phyloP scores from a whole-genome alignment of 2,329 filamentous ascomycete genomes.

The Leptographium flavum region DNA sequence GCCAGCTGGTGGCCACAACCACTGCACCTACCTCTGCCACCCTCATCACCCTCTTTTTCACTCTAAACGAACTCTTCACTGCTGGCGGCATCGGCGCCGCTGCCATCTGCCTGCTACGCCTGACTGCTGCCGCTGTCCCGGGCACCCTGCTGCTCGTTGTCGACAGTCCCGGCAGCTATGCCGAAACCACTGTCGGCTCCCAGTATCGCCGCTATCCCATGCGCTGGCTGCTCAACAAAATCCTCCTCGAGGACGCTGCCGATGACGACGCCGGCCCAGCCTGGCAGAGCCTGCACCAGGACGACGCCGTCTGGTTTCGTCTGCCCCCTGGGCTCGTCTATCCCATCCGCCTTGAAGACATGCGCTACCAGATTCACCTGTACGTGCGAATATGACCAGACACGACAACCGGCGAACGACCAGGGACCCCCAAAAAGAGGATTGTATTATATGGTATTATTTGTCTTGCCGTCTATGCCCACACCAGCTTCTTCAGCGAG shows the following conservation, averaged over 20 bases:
- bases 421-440: not conserved
- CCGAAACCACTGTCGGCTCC: slow-evolving; percentile 58
- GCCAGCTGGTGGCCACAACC: slow-evolving; percentile 13
- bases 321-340: slow-evolving; percentile 55
- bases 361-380: slow-evolving; percentile 86
- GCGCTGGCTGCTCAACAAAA: slow-evolving; percentile 82
- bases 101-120: slow-evolving; percentile 56
- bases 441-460: no score
- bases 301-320: slow-evolving; percentile 79
- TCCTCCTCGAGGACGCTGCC: slow-evolving; percentile 35
- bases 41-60: slow-evolving; percentile 79
- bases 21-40: slow-evolving; percentile 25
- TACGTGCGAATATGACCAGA: slow-evolving; percentile 31
- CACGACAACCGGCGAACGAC: not conserved
- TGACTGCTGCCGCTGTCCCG: slow-evolving; percentile 41
- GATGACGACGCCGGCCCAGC: slow-evolving; percentile 12
- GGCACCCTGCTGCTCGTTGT: slow-evolving; percentile 69
- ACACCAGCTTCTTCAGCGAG: slow-evolving; percentile 85
- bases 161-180: slow-evolving; percentile 89
- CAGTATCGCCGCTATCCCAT: slow-evolving; percentile 65
- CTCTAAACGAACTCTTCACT: slow-evolving; percentile 87
- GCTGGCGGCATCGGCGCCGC: slow-evolving; percentile 57
- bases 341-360: slow-evolving; percentile 79
- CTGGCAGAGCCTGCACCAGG: slow-evolving; percentile 64
- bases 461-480: slow-evolving; percentile 37